Conservation (phyloP, 2,329 filamentous ascomycete species). For the Sclerotinia nivalis region DNA sequence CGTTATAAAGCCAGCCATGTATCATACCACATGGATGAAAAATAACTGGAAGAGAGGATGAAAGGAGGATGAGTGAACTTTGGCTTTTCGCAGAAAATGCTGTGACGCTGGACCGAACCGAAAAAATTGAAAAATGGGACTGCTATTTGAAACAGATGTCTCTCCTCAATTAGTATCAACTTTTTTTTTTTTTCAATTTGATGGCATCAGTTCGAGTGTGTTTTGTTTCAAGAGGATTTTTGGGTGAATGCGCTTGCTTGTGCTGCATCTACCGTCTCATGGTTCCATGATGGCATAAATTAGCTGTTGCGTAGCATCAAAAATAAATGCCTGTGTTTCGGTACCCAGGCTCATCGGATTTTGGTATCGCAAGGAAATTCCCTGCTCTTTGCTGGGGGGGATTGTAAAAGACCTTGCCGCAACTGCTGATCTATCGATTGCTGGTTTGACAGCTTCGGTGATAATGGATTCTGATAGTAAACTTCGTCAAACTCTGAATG, state of each 20-base stretch:
- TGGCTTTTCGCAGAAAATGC: background rate
- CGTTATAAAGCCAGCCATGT: background rate
- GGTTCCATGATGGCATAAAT: too few species aligned
- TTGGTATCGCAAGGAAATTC: background rate
- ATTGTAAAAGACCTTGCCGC: background rate
- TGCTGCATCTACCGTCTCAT: background rate
- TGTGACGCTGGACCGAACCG: background rate
- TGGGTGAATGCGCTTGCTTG: background rate
- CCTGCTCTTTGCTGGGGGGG: too few species aligned
- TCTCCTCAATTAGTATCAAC: background rate
- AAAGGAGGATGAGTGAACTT: background rate
- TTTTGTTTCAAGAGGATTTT: background rate
- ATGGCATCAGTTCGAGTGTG: too few species aligned
- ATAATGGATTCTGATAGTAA: background rate
- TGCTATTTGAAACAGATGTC: background rate
- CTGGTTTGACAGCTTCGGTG: background rate
- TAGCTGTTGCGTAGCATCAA: background rate
- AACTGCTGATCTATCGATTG: background rate
- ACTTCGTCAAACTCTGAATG: background rate
- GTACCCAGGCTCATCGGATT: background rate
- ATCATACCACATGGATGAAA: background rate
- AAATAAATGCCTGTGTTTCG: background rate
- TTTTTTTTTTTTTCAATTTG: background rate
- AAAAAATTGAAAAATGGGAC: background rate
- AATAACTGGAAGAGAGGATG: background rate